Conservation (phyloP, 176 grass and related monocot genomes). For the Aegilops longissima region DNA sequence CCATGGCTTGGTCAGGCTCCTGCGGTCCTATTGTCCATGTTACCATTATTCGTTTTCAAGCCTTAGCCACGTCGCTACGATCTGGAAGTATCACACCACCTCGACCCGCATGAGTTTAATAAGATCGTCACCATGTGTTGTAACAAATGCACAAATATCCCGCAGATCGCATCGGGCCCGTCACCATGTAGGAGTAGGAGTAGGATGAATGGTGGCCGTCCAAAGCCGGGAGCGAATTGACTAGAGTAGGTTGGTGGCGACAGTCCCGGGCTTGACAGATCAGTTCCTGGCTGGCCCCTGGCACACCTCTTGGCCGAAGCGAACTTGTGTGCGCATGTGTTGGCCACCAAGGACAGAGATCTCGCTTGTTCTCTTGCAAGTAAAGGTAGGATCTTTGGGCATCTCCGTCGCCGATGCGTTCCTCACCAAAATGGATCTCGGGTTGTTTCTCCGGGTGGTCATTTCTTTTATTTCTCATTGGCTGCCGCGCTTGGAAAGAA, state of each 20-base stretch:
- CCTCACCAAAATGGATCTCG: constrained; percentile 7
- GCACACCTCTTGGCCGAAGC: constrained; percentile 22
- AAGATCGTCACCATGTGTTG: neutral
- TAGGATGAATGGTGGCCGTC: constrained; percentile 3
- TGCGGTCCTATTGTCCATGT: neutral
- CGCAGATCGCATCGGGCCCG: neutral
- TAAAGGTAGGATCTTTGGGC: constrained; percentile 4
- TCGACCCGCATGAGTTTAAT: neutral
- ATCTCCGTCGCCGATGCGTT: constrained; percentile 22
- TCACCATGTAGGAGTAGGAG: too few species aligned
- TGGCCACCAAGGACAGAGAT: neutral
- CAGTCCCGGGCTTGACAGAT: constrained; percentile 14
- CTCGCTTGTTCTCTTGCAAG: neutral
- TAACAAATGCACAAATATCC: neutral
- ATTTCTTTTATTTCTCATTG: neutral
- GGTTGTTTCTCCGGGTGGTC: neutral
- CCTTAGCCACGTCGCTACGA: neutral
- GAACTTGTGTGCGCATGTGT: constrained; percentile 12
- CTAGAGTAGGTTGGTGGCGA: neutral
- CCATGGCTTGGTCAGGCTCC: too few species aligned
- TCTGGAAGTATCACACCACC: neutral
- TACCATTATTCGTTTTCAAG: neutral
- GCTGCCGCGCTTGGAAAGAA: neutral
- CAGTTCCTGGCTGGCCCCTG: constrained; percentile 11
- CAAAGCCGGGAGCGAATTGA: neutral